Conservation (phyloP, 371 early-diverging fungal species). For the Mortierella sp. region DNA sequence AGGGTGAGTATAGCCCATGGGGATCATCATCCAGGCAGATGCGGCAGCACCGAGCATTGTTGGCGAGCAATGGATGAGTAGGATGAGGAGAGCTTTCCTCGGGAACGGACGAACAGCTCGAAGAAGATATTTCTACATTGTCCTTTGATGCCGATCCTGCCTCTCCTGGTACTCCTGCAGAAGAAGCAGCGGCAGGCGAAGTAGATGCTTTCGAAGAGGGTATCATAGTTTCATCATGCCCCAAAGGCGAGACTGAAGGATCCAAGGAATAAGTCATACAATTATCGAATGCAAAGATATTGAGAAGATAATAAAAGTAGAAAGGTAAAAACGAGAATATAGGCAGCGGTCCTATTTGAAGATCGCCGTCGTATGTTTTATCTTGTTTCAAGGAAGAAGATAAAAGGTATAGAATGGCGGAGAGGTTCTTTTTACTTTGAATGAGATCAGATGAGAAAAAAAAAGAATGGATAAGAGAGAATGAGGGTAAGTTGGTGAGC, state of each 20-base stretch:
- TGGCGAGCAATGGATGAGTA: constrained; percentile 24
- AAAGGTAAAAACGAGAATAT: neutral
- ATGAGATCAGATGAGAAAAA: neutral
- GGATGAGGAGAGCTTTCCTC: constrained; percentile 8
- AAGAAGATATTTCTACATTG: neutral
- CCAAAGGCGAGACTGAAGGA: neutral
- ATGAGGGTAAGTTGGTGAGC: neutral
- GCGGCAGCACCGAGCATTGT: constrained; percentile 58
- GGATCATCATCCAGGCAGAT: constrained; percentile 66
- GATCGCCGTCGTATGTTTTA: neutral
- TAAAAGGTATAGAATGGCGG: neutral
- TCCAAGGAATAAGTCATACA: neutral
- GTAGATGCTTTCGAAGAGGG: neutral
- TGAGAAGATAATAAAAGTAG: neutral
- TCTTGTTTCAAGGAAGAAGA: neutral
- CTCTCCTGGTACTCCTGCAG: neutral
- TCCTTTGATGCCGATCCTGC: neutral
- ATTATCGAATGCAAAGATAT: constrained; percentile 5
- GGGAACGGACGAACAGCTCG: neutral
- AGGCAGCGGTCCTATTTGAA: neutral
- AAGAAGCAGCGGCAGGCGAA: neutral
- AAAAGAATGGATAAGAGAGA: neutral
- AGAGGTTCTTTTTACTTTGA: neutral
- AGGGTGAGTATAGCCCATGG: constrained; percentile 64
- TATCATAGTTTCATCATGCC: neutral